Evolutionary conservation across 768 basidiomycete species (phyloP), one percentile per base, ranked within the genome.

Genomic region (Lanmaoa pseudosensibilis): DNA sequence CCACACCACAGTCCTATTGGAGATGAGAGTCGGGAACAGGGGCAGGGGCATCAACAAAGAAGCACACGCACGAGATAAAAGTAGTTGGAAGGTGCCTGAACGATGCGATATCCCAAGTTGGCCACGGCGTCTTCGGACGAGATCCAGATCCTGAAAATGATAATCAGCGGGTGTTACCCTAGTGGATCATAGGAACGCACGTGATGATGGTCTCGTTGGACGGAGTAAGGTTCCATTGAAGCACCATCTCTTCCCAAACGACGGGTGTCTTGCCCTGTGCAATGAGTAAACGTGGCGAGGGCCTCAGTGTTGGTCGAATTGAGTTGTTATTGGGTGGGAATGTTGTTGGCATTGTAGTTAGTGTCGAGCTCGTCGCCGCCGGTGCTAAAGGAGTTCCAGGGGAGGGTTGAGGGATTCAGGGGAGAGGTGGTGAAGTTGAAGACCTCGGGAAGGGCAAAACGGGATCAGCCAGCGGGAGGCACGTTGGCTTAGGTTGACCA

Each of bases 351-450:
- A 61, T 90, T 92, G 67, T 88, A 90, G 15, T 76, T 76, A 3
- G 71, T 68, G 56, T 93, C 92, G 57, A 93, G 67, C 62, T 93
- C 91, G 59, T 94, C 92, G 0, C 93, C 92, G 0, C 93, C 93
- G 0, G 90, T 90, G 60, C 83, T 82, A 62, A 94, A 85, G 58
- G 90, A 77, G n/a, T 64, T 76, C 3, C 83, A 83, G 0, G 83
- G 81, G 3, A 89, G 67, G 25, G 77, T 73, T 18, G 72, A 65
- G 1, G 86, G 72, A 0, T 69, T 71, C 63, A 93, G 70, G 15
- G 94, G 64, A 9, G 68, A 70, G 0, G 77, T 67, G 0, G 84
- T 82, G 54, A 91, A 94, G 40, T 82, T 75, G 54, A 82, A 73
- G 9, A 86, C 86, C 2, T 76, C 79, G 1, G 79, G 67, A 6